Evolutionary conservation across 352 stramenopile genomes (phyloP).

Genomic region (Globisporangium alternatum): DNA sequence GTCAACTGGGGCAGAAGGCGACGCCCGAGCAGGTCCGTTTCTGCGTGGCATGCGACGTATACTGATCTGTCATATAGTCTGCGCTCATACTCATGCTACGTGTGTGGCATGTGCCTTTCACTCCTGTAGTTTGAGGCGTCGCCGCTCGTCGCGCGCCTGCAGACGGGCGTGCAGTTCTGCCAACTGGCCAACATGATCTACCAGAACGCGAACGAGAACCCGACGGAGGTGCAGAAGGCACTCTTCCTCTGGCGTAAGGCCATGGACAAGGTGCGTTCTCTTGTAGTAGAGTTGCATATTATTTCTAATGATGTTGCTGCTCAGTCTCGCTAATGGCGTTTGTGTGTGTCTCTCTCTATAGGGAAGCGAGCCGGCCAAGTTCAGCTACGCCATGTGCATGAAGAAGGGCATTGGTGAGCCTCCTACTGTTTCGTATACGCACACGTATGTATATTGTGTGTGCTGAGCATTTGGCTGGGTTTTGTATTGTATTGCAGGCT

Average conservation of each 20-base stretch:
- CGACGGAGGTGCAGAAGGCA: constrained; percentile 66
- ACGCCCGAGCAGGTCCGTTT: constrained; percentile 54
- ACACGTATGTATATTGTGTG: background rate
- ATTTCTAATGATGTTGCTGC: background rate
- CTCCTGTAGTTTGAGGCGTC: constrained; percentile 57
- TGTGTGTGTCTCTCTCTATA: constrained; percentile 12
- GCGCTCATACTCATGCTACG: background rate
- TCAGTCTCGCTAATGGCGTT: background rate
- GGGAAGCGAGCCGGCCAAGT: constrained; percentile 81
- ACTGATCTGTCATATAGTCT: background rate
- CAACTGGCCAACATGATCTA: constrained; percentile 84
- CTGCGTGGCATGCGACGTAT: too few relatives aligned
- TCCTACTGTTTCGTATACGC: background rate
- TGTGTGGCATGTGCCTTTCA: background rate
- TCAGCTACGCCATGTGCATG: constrained; percentile 80
- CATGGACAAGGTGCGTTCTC: constrained; percentile 57
- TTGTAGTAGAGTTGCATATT: background rate
- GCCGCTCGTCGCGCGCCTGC: constrained; percentile 49
- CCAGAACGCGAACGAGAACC: constrained; percentile 62
- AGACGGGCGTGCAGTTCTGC: constrained; percentile 59
- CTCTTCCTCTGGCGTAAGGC: constrained; percentile 77
- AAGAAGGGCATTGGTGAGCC: constrained; percentile 69
- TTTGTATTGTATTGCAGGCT: constrained; percentile 26
- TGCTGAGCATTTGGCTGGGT: background rate
- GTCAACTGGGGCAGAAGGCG: constrained; percentile 44